Percentiles rank a stretch among this genome's conserved stretches.
These are phyloP conservation scores for Cornus controversa DNA, from an alignment of 148 eudicot genomes.

Conservation along the genomic window DNA sequence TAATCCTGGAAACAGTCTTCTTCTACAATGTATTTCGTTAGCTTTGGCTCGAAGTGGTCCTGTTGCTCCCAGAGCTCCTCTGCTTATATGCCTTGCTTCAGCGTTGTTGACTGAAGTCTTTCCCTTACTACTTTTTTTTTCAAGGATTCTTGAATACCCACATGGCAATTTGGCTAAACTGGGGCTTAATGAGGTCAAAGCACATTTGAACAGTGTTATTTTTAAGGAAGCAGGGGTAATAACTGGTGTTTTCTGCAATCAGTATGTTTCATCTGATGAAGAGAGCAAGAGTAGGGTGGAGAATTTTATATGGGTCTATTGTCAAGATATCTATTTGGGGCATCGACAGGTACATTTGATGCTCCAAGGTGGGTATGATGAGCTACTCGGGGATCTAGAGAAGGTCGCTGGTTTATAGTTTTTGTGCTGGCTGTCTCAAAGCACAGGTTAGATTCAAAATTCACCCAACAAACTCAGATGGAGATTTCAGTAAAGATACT, in stretches of 20 bases:
- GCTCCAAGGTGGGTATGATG: slow-evolving; percentile 51
- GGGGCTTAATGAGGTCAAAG: slow-evolving; percentile 38
- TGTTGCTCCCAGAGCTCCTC: slow-evolving; percentile 42
- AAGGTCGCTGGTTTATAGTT: slow-evolving; percentile 86
- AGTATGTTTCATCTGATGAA: slow-evolving; percentile 10
- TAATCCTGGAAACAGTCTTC: slow-evolving; percentile 37
- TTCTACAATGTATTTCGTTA: slow-evolving; percentile 61
- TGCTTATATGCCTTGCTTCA: slow-evolving; percentile 60
- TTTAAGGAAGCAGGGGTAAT: slow-evolving; percentile 83
- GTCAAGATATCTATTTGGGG: slow-evolving; percentile 63
- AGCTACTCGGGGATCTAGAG: slow-evolving; percentile 63
- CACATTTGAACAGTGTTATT: slow-evolving; percentile 48
- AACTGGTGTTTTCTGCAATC: too few relatives aligned
- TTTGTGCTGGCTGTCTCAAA: slow-evolving; percentile 88
- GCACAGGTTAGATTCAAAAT: slow-evolving; percentile 44
- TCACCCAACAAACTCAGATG: slow-evolving; percentile 32
- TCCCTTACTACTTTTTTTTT: slow-evolving; percentile 55
- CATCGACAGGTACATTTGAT: slow-evolving; percentile 62
- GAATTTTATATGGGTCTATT: slow-evolving; percentile 67
- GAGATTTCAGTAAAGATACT: slow-evolving; percentile 13
- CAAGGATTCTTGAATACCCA: slow-evolving; percentile 36
- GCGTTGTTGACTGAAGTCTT: slow-evolving; percentile 73
- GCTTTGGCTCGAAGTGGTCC: slow-evolving; percentile 78
- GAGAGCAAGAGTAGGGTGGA: slow-evolving; percentile 58
- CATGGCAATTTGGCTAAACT: slow-evolving; percentile 17